These are phyloP conservation scores for Sclerotinia minor DNA, from an alignment of 2,329 filamentous ascomycete genomes.

Conservation along the genomic window DNA sequence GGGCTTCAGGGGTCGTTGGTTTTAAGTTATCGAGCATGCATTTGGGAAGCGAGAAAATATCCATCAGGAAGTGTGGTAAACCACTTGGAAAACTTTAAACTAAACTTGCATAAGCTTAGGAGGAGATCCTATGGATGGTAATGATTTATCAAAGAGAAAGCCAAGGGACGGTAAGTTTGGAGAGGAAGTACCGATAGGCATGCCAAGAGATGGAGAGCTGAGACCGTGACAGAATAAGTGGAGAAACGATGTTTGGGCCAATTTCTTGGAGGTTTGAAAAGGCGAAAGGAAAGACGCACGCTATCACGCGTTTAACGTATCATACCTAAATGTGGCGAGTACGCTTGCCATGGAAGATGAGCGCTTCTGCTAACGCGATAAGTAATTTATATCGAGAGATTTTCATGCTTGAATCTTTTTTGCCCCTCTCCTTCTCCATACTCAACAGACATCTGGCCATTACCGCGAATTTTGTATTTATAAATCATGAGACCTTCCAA, in stretches of 20 bases:
- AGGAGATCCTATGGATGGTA: background rate
- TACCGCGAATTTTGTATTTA: constrained; percentile 87
- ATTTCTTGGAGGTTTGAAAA: constrained; percentile 6
- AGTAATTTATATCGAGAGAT: constrained; percentile 34
- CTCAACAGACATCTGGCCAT: constrained; percentile 76
- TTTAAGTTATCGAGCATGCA: constrained; percentile 18
- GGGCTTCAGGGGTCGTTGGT: constrained; percentile 20
- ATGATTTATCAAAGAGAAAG: background rate
- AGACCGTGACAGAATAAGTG: constrained; percentile 23
- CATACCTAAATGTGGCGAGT: background rate
- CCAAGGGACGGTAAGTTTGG: constrained; percentile 12
- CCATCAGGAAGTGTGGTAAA: background rate
- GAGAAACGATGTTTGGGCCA: constrained; percentile 11
- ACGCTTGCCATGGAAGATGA: constrained; percentile 2
- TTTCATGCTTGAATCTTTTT: constrained; percentile 60
- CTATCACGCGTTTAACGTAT: constrained; percentile 6
- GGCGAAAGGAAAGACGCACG: constrained; percentile 1
- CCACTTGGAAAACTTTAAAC: background rate
- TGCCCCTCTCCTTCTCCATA: constrained; percentile 68
- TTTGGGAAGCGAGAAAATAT: constrained; percentile 11
- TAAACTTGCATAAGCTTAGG: background rate
- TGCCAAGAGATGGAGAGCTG: background rate
- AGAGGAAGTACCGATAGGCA: background rate
- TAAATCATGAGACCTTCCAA: constrained; percentile 95
- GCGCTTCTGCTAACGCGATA: background rate